A percentile compares a stretch with the other conserved stretches of the same genome.
Evolutionary conservation across 2,329 filamentous ascomycete species (phyloP).

Genomic region (Apiospora marii): DNA sequence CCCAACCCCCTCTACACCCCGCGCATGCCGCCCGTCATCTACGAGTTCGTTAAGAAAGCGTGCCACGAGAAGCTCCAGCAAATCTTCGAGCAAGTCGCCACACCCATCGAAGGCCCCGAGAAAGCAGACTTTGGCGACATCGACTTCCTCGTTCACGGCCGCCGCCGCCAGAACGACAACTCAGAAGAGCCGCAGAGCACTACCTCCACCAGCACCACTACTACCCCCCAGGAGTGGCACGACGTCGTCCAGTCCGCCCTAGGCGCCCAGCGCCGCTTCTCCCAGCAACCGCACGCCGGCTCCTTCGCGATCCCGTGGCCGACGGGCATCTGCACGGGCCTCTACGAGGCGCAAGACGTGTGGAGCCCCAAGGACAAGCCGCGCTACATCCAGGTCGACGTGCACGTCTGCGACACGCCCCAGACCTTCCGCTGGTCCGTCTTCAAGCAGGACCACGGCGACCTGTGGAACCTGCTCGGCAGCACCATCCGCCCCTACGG

Average conservation of each 20-base stretch:
- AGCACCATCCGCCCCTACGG: conserved; percentile 69
- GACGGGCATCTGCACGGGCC: conserved; percentile 26
- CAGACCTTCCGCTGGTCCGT: conserved; percentile 65
- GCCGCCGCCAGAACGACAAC: conserved; percentile 33
- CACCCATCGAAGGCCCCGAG: conserved; percentile 72
- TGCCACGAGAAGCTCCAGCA: conserved; percentile 56
- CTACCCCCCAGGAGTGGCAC: background rate
- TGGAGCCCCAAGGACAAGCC: background rate
- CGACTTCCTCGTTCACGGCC: conserved; percentile 68
- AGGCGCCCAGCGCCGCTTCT: conserved; percentile 48
- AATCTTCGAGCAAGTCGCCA: conserved; percentile 62
- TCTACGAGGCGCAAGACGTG: background rate
- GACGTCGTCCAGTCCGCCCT: conserved; percentile 49
- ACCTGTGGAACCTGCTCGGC: conserved; percentile 71
- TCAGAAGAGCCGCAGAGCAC: background rate
- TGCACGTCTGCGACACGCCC: conserved; percentile 59
- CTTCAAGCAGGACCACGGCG: conserved; percentile 77
- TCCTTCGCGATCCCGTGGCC: conserved; percentile 67
- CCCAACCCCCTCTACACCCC: conserved; percentile 63
- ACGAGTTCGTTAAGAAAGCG: conserved; percentile 56
- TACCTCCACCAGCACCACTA: too few species aligned
- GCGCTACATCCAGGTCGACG: conserved; percentile 73
- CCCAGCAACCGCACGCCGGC: conserved; percentile 39
- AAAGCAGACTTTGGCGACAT: conserved; percentile 76
- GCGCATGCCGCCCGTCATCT: conserved; percentile 68